These are phyloP conservation scores for Xerocomus minutiporus DNA, from an alignment of 1,284 basidiomycete species.

Conservation along the genomic window DNA sequence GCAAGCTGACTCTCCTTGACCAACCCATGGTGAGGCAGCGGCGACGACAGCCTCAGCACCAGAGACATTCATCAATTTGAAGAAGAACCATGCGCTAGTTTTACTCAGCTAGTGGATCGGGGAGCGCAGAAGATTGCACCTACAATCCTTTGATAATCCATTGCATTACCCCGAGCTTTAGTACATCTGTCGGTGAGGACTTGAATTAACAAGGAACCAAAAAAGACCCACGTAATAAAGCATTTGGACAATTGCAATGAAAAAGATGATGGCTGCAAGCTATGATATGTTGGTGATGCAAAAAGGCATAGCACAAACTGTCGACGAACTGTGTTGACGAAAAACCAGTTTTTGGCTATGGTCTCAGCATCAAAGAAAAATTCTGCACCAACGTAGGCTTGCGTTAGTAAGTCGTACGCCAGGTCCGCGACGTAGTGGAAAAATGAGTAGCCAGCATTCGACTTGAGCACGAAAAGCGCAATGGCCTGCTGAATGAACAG, in stretches of 20 bases:
- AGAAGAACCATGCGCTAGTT: constrained; percentile 84
- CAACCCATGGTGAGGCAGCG: constrained; percentile 87
- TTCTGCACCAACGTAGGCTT: constrained; percentile 58
- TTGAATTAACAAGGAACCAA: neutral
- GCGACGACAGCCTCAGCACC: constrained; percentile 92
- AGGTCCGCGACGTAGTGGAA: constrained; percentile 79
- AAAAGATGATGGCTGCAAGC: constrained; percentile 78
- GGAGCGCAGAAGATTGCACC: constrained; percentile 19
- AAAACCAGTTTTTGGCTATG: constrained; percentile 70
- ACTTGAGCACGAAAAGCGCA: constrained; percentile 83
- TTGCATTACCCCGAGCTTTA: constrained; percentile 75
- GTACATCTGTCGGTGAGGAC: constrained; percentile 1
- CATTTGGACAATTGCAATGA: constrained; percentile 85
- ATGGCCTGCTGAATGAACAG: constrained; percentile 80
- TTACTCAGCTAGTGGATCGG: constrained; percentile 1
- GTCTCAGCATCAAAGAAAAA: constrained; percentile 76
- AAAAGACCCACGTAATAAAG: constrained; percentile 58
- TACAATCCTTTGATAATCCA: constrained; percentile 81
- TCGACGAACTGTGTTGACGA: constrained; percentile 62
- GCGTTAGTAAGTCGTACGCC: constrained; percentile 65
- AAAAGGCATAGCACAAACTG: neutral
- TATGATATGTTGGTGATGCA: constrained; percentile 26
- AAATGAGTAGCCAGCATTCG: constrained; percentile 71
- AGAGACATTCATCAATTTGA: constrained; percentile 81
- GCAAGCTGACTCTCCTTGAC: constrained; percentile 84